Evolutionary conservation across 73 alveolate species (phyloP).

Genomic region (Urostyla sp.): DNA sequence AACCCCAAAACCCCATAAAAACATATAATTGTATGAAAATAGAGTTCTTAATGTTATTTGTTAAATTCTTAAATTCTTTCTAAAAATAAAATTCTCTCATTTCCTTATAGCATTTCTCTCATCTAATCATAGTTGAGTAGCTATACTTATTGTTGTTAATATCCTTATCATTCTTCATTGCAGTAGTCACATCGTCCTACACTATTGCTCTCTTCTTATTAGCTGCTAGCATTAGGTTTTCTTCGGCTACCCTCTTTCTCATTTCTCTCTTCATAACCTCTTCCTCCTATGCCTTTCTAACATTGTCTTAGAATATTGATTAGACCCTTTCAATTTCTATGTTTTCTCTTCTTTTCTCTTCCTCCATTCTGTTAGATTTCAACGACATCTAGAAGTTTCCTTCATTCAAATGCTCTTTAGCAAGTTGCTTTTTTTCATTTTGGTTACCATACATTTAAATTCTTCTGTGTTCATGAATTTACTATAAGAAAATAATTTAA

Average conservation of each 20-base stretch:
- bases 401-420: background rate
- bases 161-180: background rate
- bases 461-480: conserved; percentile 21
- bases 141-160: background rate
- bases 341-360: conserved; percentile 11
- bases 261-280: conserved; percentile 23
- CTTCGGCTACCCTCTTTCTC: conserved; percentile 10
- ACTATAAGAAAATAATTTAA: no score
- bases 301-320: background rate
- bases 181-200: background rate
- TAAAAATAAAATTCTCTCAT: no score
- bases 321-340: background rate
- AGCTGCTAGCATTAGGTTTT: conserved; percentile 10
- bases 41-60: no score
- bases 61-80: no score
- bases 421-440: conserved; percentile 15
- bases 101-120: no score
- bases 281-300: background rate
- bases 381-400: background rate
- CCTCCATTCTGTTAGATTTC: background rate
- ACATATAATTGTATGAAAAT: no score
- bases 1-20: no score
- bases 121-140: conserved; percentile 29
- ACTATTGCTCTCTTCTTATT: conserved; percentile 11
- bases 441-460: conserved; percentile 1